These are phyloP conservation scores for Nelumbo lutea DNA, from an alignment of 164 flowering plant genomes.

Conservation along the genomic window DNA sequence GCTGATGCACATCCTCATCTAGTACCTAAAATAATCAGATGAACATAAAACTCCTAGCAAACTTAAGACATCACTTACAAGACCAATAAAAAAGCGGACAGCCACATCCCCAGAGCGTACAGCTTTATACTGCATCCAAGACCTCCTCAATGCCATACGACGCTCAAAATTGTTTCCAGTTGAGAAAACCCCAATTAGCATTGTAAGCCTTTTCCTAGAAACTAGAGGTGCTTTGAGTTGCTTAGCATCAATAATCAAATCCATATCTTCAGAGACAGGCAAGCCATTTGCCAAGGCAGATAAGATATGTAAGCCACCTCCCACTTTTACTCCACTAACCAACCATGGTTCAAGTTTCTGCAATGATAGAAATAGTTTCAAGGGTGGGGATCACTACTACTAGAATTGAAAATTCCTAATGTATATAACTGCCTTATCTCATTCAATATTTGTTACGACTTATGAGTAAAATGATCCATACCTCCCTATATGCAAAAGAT, in stretches of 20 bases:
- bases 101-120: constrained; percentile 81
- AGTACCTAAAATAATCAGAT: neutral
- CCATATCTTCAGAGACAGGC: constrained; percentile 70
- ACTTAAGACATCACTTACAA: constrained; percentile 49
- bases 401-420: neutral
- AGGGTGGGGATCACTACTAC: constrained; percentile 6
- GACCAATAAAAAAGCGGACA: constrained; percentile 84
- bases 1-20: neutral
- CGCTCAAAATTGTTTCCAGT: constrained; percentile 86
- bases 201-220: constrained; percentile 44
- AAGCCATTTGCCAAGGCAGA: constrained; percentile 68
- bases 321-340: constrained; percentile 52
- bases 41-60: constrained; percentile 3
- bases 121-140: constrained; percentile 92
- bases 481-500: constrained; percentile 79
- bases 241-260: constrained; percentile 38
- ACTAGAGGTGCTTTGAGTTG: constrained; percentile 63
- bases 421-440: neutral
- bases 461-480: constrained; percentile 26
- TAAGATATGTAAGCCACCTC: constrained; percentile 53
- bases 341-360: constrained; percentile 92
- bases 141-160: constrained; percentile 85
- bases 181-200: constrained; percentile 84
- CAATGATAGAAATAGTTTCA: constrained; percentile 21
- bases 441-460: neutral